phyloP scores from a whole-genome alignment of 768 basidiomycete species.

The Amanita exitialis region DNA sequence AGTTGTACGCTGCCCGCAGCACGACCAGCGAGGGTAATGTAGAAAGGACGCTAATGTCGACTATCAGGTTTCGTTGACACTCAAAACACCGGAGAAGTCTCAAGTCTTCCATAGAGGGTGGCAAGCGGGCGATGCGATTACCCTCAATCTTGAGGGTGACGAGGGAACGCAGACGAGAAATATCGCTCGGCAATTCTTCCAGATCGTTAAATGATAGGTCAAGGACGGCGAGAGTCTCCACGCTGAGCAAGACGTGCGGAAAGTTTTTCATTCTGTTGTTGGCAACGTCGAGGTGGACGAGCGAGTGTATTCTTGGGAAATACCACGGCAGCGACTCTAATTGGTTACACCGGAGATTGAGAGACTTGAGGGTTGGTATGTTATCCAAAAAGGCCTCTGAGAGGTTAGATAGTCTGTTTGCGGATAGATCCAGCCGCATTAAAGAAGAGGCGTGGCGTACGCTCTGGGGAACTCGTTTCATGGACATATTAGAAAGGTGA shows the following conservation, averaged over 20 bases:
- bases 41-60: constrained; percentile 61
- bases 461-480: constrained; percentile 86
- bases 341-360: constrained; percentile 86
- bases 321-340: constrained; percentile 81
- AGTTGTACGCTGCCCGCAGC: constrained; percentile 77
- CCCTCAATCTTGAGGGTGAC: constrained; percentile 76
- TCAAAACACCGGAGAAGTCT: constrained; percentile 62
- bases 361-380: constrained; percentile 54
- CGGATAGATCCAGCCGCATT: constrained; percentile 78
- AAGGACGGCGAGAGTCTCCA: constrained; percentile 69
- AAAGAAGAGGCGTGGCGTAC: constrained; percentile 68
- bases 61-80: constrained; percentile 77
- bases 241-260: constrained; percentile 65
- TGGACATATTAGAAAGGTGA: constrained; percentile 81
- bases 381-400: constrained; percentile 78
- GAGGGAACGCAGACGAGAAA: constrained; percentile 59
- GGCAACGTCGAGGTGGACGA: constrained; percentile 83
- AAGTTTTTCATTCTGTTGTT: constrained; percentile 86
- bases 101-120: constrained; percentile 46
- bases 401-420: constrained; percentile 84
- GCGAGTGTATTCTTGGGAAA: constrained; percentile 61
- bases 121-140: constrained; percentile 70
- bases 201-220: constrained; percentile 95
- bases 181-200: constrained; percentile 66
- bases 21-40: constrained; percentile 58